Evolutionary conservation across 2,329 filamentous ascomycete species (phyloP).

Genomic region (Lachnellula willkommii): DNA sequence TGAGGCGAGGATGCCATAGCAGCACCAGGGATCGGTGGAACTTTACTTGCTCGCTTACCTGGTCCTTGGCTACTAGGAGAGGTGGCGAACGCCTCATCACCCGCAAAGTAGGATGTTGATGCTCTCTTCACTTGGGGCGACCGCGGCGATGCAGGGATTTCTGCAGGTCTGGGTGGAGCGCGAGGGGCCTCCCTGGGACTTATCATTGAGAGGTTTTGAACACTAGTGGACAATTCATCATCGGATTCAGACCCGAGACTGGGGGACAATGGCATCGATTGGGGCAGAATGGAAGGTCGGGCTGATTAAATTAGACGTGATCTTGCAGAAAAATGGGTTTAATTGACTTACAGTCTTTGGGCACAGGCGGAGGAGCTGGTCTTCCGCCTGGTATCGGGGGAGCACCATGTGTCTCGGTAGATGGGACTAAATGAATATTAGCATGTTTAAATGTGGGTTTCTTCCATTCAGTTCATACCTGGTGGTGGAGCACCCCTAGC

Average conservation of each 20-base stretch:
- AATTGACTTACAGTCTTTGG: slow-evolving; percentile 54
- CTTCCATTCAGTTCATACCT: slow-evolving; percentile 14
- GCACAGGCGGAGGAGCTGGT: slow-evolving; percentile 53
- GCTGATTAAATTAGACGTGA: slow-evolving; percentile 42
- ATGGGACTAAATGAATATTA: slow-evolving; percentile 24
- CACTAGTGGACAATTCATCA: slow-evolving; percentile 67
- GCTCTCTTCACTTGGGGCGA: slow-evolving; percentile 37
- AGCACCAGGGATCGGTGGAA: slow-evolving; percentile 58
- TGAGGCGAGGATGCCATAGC: slow-evolving; percentile 43
- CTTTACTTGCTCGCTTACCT: slow-evolving; percentile 50
- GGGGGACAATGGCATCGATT: slow-evolving; percentile 54
- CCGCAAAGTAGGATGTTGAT: slow-evolving; percentile 34
- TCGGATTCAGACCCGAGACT: slow-evolving; percentile 81
- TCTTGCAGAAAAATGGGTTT: neutral
- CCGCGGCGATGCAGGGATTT: slow-evolving; percentile 36
- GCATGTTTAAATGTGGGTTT: neutral
- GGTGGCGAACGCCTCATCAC: slow-evolving; percentile 33
- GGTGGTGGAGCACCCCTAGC: slow-evolving; percentile 33
- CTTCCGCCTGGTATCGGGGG: slow-evolving; percentile 38
- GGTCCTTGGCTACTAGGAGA: slow-evolving; percentile 35
- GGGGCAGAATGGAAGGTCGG: slow-evolving; percentile 54
- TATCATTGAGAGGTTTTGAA: slow-evolving; percentile 40
- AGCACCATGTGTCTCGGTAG: slow-evolving; percentile 29
- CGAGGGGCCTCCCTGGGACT: slow-evolving; percentile 38
- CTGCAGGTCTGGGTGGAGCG: slow-evolving; percentile 41